Evolutionary conservation across 1,139 yeast species (phyloP).

Genomic region (Saccharomyces pastorianus): DNA sequence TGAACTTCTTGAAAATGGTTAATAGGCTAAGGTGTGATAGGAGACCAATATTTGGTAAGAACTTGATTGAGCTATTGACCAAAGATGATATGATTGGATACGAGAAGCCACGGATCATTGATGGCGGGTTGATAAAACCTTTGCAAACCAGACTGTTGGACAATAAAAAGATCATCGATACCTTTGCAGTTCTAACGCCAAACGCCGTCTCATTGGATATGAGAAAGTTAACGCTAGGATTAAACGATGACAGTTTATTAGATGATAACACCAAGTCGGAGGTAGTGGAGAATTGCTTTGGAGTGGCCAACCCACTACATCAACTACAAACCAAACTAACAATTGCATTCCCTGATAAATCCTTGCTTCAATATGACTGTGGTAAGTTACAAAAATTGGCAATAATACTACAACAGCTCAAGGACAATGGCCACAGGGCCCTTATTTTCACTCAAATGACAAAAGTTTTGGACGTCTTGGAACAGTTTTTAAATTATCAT

Average conservation of each 20-base stretch:
- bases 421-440: constrained; percentile 85
- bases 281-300: constrained; percentile 36
- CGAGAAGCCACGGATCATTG: constrained; percentile 8
- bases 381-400: constrained; percentile 91
- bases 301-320: constrained; percentile 61
- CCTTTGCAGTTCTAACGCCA: constrained; percentile 84
- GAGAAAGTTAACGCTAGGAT: constrained; percentile 42
- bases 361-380: constrained; percentile 87
- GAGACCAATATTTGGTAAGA: constrained; percentile 51
- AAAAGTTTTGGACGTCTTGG: constrained; percentile 84
- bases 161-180: constrained; percentile 47
- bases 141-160: constrained; percentile 34
- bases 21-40: constrained; percentile 56
- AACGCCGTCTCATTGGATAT: constrained; percentile 71
- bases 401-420: constrained; percentile 60
- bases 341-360: constrained; percentile 93
- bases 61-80: constrained; percentile 32
- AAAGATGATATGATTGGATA: constrained; percentile 4
- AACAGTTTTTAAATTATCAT: constrained; percentile 86
- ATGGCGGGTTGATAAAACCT: constrained; percentile 30
- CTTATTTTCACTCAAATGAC: constrained; percentile 98
- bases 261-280: constrained; percentile 30
- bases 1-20: constrained; percentile 54
- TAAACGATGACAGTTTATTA: constrained; percentile 19
- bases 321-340: constrained; percentile 78